Percentiles rank a stretch among this genome's conserved stretches.
phyloP scores from a whole-genome alignment of 2,329 filamentous ascomycete species.

The Fusarium caatingaense region DNA sequence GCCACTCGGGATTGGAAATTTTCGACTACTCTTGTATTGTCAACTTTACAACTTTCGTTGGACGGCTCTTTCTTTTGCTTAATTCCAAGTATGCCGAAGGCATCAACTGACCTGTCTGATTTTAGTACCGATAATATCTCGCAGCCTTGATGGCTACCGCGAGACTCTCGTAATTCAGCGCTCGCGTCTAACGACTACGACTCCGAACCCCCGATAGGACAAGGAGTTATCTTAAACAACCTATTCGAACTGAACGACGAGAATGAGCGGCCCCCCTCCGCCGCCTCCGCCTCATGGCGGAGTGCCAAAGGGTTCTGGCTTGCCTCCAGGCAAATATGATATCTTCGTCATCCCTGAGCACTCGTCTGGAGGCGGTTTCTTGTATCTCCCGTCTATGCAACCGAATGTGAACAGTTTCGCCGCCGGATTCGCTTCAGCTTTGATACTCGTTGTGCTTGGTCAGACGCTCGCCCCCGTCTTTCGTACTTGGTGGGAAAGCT shows the following conservation, averaged over 20 bases:
- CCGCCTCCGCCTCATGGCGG: conserved; percentile 89
- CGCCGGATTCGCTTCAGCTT: conserved; percentile 82
- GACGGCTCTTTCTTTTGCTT: background rate
- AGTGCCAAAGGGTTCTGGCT: conserved; percentile 74
- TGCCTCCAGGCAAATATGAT: conserved; percentile 93
- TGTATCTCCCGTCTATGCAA: conserved; percentile 91
- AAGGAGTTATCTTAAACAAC: conserved; percentile 20
- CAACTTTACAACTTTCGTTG: background rate
- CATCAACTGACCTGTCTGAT: conserved; percentile 24
- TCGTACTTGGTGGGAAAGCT: conserved; percentile 76
- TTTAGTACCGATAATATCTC: conserved; percentile 30
- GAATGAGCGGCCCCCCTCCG: conserved; percentile 75
- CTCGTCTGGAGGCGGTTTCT: conserved; percentile 86
- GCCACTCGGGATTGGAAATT: conserved; percentile 22
- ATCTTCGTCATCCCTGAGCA: conserved; percentile 97
- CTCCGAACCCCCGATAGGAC: conserved; percentile 18
- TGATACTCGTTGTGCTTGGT: conserved; percentile 79
- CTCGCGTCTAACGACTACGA: conserved; percentile 32
- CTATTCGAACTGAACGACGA: conserved; percentile 40
- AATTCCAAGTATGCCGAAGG: background rate
- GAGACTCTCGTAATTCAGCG: conserved; percentile 44
- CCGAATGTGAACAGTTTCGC: conserved; percentile 91
- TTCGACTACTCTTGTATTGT: conserved; percentile 8
- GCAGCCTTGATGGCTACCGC: conserved; percentile 48
- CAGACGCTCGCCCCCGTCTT: conserved; percentile 79